A percentile compares a stretch with the other conserved stretches of the same genome.
Conservation (phyloP, 169 alveolate genomes). For the Amoebophrya sp. region DNA sequence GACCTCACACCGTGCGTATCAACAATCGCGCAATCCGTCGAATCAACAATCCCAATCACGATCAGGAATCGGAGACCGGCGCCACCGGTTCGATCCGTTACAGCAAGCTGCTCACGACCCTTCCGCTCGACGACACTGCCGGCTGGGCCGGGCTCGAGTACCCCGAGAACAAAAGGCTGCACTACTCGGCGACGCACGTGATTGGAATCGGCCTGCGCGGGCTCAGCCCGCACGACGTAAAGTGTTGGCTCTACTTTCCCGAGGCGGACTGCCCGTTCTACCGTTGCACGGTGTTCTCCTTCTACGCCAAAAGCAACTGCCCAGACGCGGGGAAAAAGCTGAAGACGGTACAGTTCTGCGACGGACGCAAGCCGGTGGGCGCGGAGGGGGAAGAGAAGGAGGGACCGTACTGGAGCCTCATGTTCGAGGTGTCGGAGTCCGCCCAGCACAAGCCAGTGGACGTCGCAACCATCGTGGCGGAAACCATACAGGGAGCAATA, state of each 20-base stretch:
- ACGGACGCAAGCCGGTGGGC: background rate
- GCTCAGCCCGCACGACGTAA: background rate
- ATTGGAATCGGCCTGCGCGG: conserved; percentile 15
- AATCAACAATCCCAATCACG: no score
- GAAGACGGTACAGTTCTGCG: background rate
- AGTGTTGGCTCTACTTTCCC: conserved; percentile 18
- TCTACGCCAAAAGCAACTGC: background rate
- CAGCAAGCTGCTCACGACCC: background rate
- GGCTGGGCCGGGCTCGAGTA: background rate
- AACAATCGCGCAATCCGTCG: no score
- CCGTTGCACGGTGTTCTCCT: conserved; percentile 11
- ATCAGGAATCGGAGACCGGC: background rate
- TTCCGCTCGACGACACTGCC: background rate
- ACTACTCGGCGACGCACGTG: conserved; percentile 10
- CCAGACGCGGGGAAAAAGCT: background rate
- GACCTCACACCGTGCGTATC: no score
- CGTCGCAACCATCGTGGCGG: background rate
- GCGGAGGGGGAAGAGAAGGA: background rate
- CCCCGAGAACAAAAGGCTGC: background rate
- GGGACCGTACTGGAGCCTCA: conserved; percentile 13
- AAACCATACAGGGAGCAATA: conserved; percentile 1
- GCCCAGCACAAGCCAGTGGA: background rate
- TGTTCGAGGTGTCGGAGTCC: conserved; percentile 10
- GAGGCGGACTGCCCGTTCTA: conserved; percentile 15
- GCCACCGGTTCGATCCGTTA: background rate